Evolutionary conservation across 192 early-diverging fungal genomes (phyloP).

Genomic region (Backusella circina): DNA sequence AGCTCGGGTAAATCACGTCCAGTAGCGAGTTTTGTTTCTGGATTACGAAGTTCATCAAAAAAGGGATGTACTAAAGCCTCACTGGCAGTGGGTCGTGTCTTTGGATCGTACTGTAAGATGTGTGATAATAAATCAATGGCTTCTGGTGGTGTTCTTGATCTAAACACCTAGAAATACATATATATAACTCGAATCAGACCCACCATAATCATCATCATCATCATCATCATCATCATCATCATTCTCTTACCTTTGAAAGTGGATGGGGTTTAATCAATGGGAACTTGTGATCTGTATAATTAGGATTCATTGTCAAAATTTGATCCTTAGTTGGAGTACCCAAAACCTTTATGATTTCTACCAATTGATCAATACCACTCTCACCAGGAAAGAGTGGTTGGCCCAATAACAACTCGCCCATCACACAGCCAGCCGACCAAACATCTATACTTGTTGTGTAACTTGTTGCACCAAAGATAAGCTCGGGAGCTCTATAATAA

Average conservation of each 20-base stretch:
- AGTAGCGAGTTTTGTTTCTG: constrained; percentile 72
- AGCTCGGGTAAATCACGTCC: constrained; percentile 80
- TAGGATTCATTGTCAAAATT: constrained; percentile 94
- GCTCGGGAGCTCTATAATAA: constrained; percentile 93
- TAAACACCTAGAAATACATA: constrained; percentile 63
- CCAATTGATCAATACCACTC: constrained; percentile 94
- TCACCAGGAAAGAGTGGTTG: constrained; percentile 94
- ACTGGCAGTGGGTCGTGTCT: constrained; percentile 74
- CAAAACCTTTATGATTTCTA: constrained; percentile 97
- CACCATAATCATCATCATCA: neutral
- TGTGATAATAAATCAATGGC: constrained; percentile 79
- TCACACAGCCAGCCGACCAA: constrained; percentile 93
- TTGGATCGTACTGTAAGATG: constrained; percentile 89
- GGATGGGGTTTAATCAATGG: constrained; percentile 93
- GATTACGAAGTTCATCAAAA: constrained; percentile 91
- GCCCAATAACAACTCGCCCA: constrained; percentile 90
- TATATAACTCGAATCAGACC: neutral
- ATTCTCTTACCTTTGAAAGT: constrained; percentile 64
- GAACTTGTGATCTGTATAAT: constrained; percentile 97
- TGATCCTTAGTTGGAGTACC: constrained; percentile 94
- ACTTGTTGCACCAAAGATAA: constrained; percentile 91
- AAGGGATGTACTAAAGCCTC: constrained; percentile 90
- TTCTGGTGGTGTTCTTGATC: constrained; percentile 76
- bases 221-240: neutral
- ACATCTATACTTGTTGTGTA: constrained; percentile 88